Percentiles rank a stretch among this genome's conserved stretches.
Evolutionary conservation across 2,329 filamentous ascomycete genomes (phyloP).

Genomic region (Malbranchea cinnamomea): DNA sequence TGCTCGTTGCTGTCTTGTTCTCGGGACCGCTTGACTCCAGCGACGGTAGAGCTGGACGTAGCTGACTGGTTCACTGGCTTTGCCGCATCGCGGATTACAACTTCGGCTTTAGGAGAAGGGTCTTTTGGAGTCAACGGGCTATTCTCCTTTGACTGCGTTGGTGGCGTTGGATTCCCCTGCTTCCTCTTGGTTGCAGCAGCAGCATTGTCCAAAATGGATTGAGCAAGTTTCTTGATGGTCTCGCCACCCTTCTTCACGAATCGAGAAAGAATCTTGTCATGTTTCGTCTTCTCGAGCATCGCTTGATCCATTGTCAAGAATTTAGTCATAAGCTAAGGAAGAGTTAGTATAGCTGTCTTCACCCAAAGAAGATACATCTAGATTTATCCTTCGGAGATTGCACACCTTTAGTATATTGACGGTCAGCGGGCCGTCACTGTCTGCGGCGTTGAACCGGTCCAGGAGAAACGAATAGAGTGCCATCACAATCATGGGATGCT

Average conservation of each 20-base stretch:
- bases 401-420: conserved; percentile 32
- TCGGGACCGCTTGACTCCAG: conserved; percentile 24
- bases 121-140: conserved; percentile 8
- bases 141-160: neutral
- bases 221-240: conserved; percentile 39
- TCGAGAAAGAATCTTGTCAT: conserved; percentile 41
- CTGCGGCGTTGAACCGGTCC: conserved; percentile 33
- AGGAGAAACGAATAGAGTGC: conserved; percentile 34
- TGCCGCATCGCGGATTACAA: conserved; percentile 6
- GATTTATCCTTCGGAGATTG: neutral
- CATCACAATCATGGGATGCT: conserved; percentile 33
- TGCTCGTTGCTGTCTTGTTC: conserved; percentile 23
- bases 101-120: conserved; percentile 8
- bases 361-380: neutral
- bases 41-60: no score
- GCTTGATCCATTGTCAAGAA: conserved; percentile 44
- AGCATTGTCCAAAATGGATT: conserved; percentile 39
- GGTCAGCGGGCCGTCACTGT: conserved; percentile 31
- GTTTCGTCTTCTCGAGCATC: conserved; percentile 43
- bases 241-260: conserved; percentile 45
- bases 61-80: no score
- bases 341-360: no score
- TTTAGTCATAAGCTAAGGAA: conserved; percentile 34
- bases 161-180: conserved; percentile 21
- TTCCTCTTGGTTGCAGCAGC: conserved; percentile 30